A percentile compares a stretch with the other conserved stretches of the same genome.
Evolutionary conservation across 352 stramenopile genomes (phyloP).

Genomic region (Globisporangium uncinulatum): DNA sequence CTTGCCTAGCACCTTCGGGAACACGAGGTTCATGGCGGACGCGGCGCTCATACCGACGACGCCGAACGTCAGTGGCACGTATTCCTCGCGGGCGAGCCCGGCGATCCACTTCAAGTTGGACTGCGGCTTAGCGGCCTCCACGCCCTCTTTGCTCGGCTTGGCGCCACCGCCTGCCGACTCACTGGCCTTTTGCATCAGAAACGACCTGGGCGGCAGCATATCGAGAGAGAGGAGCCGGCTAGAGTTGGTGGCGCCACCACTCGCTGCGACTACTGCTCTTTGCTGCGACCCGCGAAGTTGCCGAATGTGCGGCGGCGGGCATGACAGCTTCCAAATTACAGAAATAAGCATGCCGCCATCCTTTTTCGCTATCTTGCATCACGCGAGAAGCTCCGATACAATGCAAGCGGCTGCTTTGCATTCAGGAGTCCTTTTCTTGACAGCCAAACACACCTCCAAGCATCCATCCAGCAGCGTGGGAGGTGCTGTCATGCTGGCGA

Average conservation of each 20-base stretch:
- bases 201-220: conserved; percentile 65
- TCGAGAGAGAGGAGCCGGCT: not conserved
- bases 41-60: conserved; percentile 80
- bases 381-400: too few relatives aligned
- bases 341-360: too few relatives aligned
- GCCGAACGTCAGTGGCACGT: conserved; percentile 52
- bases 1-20: conserved; percentile 87
- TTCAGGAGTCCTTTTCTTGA: not conserved
- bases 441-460: too few relatives aligned
- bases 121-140: conserved; percentile 3
- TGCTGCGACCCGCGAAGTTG: not conserved
- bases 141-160: not conserved
- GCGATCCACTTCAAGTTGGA: conserved; percentile 69
- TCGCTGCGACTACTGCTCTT: not conserved
- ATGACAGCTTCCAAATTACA: too few relatives aligned
- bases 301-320: too few relatives aligned
- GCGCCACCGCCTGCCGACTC: conserved; percentile 19
- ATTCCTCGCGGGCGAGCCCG: conserved; percentile 62
- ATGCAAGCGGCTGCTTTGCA: too few relatives aligned
- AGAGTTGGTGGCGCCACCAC: too few relatives aligned
- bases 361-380: too few relatives aligned
- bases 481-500: too few relatives aligned
- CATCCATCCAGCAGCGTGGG: too few relatives aligned
- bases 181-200: conserved; percentile 60
- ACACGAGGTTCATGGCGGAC: conserved; percentile 86